Base-by-base conservation (phyloP, 306 rosid genomes). In the Gillenia trifoliata region DNA sequence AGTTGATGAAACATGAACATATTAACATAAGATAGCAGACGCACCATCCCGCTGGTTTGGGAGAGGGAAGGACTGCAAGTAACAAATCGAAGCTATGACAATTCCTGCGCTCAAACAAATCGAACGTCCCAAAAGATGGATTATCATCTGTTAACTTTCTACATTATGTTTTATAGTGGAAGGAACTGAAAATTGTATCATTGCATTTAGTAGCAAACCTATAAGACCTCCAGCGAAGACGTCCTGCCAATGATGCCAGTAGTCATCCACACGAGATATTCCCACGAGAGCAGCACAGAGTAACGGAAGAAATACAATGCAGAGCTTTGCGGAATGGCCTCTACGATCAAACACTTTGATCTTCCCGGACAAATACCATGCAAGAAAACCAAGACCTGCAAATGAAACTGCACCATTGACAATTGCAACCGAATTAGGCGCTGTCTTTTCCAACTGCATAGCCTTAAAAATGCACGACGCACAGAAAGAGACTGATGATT, bases 221-320 rank as follows among this genome's bases (percentile, higher is more conserved):
- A 87, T 68, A 23, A 87, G 36, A 71, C 61, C 86, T 74, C 90
- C 90, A 25, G 77, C 15, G 63, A 84, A 77, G 33, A 87, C 90
- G 65, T 87, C 90, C 41, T 83, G 79, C 90, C 90, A 87, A 72
- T 84, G 90, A 72, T 87, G 90, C 86, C 90, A 87, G 40, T 87
- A 87, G 76, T 87, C 90, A 75, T 84, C 86, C 55, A 87, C 90
- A 40, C 83, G 78, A 43, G 83, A 72, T 62, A 80, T 6, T 68
- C 86, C 90, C 4, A 87, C 66, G 11, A 87, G 85, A 59, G 85
- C 38, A 64, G 88, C 90, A 71, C 50, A 3, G 26, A 87, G 86
- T 50, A 87, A 65, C 33, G 90, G 90, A 75, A 84, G 75, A 59
- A 87, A 66, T 1, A 82, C 85, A 67, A 87, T 3, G 66, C 88